Conservation (phyloP, 2,329 filamentous ascomycete species). For the Diatrype stigma region DNA sequence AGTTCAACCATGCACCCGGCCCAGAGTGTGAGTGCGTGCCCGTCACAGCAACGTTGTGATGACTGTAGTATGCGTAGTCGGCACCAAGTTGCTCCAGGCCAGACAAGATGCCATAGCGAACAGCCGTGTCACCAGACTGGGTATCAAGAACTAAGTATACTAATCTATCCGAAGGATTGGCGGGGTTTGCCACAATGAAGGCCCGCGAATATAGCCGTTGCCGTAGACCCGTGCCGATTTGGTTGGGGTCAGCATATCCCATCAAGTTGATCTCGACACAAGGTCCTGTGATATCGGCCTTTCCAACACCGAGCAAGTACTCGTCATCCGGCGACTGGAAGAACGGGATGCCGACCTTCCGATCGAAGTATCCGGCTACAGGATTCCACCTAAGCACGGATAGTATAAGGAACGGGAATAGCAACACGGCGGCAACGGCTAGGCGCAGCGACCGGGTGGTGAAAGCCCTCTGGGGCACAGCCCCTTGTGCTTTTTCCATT, state of each 20-base stretch:
- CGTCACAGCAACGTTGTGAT: constrained; percentile 81
- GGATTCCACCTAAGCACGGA: neutral
- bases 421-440: neutral
- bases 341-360: neutral
- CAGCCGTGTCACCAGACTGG: constrained; percentile 82
- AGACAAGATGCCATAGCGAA: constrained; percentile 81
- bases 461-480: neutral
- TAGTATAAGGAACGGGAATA: neutral
- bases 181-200: constrained; percentile 75
- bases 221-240: constrained; percentile 77
- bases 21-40: constrained; percentile 93
- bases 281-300: constrained; percentile 59
- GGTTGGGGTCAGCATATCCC: constrained; percentile 83
- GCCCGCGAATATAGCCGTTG: constrained; percentile 86
- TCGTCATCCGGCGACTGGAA: constrained; percentile 23
- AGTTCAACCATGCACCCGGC: constrained; percentile 91
- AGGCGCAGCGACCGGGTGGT: neutral
- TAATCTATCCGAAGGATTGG: constrained; percentile 66
- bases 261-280: constrained; percentile 89
- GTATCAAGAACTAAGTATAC: constrained; percentile 86
- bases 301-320: constrained; percentile 53
- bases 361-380: no score
- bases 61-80: constrained; percentile 70
- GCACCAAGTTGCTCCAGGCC: constrained; percentile 64
- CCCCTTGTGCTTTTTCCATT: neutral